phyloP scores from a whole-genome alignment of 2,329 filamentous ascomycete genomes.

The Metarhizium rileyi region DNA sequence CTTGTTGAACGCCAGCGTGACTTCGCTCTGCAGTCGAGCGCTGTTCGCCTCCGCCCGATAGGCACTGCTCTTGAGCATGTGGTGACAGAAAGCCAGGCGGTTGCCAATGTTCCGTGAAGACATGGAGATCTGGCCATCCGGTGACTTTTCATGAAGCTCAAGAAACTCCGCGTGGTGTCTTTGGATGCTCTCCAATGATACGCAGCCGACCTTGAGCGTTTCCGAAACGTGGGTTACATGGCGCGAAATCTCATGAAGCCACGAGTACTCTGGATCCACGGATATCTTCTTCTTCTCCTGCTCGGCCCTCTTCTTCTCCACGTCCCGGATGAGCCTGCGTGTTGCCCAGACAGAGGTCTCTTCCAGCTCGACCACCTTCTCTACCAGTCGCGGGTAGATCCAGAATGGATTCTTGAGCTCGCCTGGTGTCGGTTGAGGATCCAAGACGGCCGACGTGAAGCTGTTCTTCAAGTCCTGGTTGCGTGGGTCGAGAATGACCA shows the following conservation, averaged over 20 bases:
- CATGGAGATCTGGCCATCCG: not conserved
- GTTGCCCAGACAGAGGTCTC: constrained; percentile 30
- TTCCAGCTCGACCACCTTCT: constrained; percentile 21
- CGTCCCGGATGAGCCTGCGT: constrained; percentile 23
- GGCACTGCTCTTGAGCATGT: constrained; percentile 24
- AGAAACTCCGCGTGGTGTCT: constrained; percentile 19
- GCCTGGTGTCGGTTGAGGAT: not conserved
- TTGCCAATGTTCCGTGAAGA: constrained; percentile 15
- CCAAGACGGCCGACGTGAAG: not conserved
- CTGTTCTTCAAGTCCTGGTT: constrained; percentile 3
- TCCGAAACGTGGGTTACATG: constrained; percentile 36
- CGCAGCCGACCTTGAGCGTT: constrained; percentile 25
- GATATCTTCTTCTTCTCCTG: constrained; percentile 17
- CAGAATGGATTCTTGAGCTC: constrained; percentile 24
- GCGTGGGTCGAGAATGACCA: constrained; percentile 23
- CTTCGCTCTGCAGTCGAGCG: constrained; percentile 41
- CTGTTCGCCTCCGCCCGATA: constrained; percentile 28
- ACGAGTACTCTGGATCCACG: constrained; percentile 21
- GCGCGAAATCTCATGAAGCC: constrained; percentile 31
- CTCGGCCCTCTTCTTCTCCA: not conserved
- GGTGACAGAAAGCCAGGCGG: constrained; percentile 22
- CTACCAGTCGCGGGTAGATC: constrained; percentile 21
- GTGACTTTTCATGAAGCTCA: not conserved
- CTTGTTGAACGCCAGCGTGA: constrained; percentile 40
- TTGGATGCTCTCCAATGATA: constrained; percentile 22